phyloP scores from a whole-genome alignment of 129 eudicot species.

The Flaveria sonorensis region DNA sequence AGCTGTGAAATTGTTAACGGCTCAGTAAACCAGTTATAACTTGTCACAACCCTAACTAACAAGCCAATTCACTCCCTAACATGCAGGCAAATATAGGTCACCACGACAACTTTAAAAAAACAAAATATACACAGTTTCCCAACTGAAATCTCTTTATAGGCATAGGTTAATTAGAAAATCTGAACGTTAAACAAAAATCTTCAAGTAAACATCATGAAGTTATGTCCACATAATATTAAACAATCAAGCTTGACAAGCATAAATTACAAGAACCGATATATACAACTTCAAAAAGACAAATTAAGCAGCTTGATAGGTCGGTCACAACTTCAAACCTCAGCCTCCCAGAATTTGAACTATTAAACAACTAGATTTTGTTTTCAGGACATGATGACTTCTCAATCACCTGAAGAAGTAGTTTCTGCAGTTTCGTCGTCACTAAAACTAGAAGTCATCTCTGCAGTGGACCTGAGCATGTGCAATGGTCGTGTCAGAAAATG shows the following conservation, averaged over 20 bases:
- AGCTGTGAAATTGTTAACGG: not conserved
- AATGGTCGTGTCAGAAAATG: slow-evolving; percentile 15
- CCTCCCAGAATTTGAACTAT: slow-evolving; percentile 28
- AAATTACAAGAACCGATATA: slow-evolving; percentile 31
- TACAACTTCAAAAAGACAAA: slow-evolving; percentile 29
- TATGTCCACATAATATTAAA: slow-evolving; percentile 1
- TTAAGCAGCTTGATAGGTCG: slow-evolving; percentile 23
- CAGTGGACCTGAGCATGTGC: slow-evolving; percentile 48
- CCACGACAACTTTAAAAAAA: not conserved
- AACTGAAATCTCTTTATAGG: not conserved
- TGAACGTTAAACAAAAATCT: not conserved
- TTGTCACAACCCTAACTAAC: no score
- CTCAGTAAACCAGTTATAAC: no score
- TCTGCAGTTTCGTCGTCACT: slow-evolving; percentile 88
- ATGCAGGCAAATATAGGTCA: no score
- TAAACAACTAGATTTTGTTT: slow-evolving; percentile 22
- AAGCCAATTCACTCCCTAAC: no score
- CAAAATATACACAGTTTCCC: not conserved
- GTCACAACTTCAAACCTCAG: slow-evolving; percentile 30
- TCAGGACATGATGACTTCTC: slow-evolving; percentile 27
- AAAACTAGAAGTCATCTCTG: slow-evolving; percentile 62
- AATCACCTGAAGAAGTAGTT: slow-evolving; percentile 64
- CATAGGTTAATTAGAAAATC: not conserved
- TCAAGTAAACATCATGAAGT: slow-evolving; percentile 10
- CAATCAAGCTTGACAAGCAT: slow-evolving; percentile 10